Conservation (phyloP, 2,329 filamentous ascomycete genomes). For the Hymenoscyphus fraxineus region DNA sequence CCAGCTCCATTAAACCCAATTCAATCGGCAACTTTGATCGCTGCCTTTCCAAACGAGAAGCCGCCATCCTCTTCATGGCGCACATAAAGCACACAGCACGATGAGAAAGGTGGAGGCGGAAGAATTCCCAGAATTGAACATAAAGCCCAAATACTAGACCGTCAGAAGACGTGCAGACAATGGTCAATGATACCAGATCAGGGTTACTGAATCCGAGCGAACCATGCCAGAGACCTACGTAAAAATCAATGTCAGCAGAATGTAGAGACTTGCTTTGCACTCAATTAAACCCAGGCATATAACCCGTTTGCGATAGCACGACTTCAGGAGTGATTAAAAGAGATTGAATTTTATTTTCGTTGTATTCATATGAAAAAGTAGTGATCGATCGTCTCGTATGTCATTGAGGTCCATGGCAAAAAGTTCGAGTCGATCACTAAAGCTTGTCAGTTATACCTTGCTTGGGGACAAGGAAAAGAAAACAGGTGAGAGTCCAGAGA, state of each 20-base stretch:
- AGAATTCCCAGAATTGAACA: constrained; percentile 15
- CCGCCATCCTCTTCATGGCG: constrained; percentile 47
- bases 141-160: constrained; percentile 22
- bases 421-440: constrained; percentile 31
- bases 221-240: constrained; percentile 9
- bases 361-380: constrained; percentile 13
- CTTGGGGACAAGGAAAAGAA: constrained; percentile 13
- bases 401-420: constrained; percentile 15
- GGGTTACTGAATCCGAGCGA: constrained; percentile 8
- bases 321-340: constrained; percentile 2
- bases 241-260: constrained; percentile 16
- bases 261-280: constrained; percentile 11
- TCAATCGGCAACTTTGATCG: not conserved
- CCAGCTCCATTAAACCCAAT: not conserved
- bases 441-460: constrained; percentile 27
- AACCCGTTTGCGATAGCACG: no score
- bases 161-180: constrained; percentile 5
- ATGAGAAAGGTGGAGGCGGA: constrained; percentile 47
- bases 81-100: constrained; percentile 42
- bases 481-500: constrained; percentile 14
- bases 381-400: constrained; percentile 28
- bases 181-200: constrained; percentile 2
- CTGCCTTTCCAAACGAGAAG: not conserved
- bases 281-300: not conserved
- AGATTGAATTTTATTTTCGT: constrained; percentile 9